These are phyloP conservation scores for Aspergillus mulundensis DNA, from an alignment of 495 filamentous ascomycete genomes.

Conservation along the genomic window DNA sequence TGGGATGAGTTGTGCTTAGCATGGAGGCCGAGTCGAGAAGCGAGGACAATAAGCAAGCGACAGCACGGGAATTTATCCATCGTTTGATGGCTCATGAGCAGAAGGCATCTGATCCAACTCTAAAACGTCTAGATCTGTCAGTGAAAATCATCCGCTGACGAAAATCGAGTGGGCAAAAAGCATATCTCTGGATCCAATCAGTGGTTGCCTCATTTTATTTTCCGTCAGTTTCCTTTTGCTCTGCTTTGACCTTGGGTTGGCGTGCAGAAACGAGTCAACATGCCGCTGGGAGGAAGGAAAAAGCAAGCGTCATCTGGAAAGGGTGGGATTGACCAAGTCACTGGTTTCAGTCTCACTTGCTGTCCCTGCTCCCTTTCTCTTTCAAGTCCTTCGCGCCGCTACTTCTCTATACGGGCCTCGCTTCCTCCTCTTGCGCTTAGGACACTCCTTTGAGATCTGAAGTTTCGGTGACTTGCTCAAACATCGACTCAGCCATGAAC, in stretches of 20 bases:
- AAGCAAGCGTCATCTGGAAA: conserved; percentile 17
- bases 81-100: neutral
- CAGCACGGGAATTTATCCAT: neutral
- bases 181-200: neutral
- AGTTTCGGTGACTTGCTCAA: conserved; percentile 2
- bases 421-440: neutral
- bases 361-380: neutral
- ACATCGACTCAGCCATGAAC: conserved; percentile 18
- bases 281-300: conserved; percentile 14
- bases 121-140: conserved; percentile 7
- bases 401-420: conserved; percentile 4
- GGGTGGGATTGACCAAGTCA: conserved; percentile 18
- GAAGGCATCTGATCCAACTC: conserved; percentile 5
- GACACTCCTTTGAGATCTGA: neutral
- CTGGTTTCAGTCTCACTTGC: neutral
- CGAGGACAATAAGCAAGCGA: neutral
- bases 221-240: conserved; percentile 5
- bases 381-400: neutral
- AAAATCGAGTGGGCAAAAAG: conserved; percentile 3
- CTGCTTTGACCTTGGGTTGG: conserved; percentile 9
- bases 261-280: conserved; percentile 15
- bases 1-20: neutral
- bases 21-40: neutral
- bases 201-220: neutral
- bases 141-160: conserved; percentile 10